phyloP scores from a whole-genome alignment of 1,284 basidiomycete genomes.

The Salmacisia buchloeana region DNA sequence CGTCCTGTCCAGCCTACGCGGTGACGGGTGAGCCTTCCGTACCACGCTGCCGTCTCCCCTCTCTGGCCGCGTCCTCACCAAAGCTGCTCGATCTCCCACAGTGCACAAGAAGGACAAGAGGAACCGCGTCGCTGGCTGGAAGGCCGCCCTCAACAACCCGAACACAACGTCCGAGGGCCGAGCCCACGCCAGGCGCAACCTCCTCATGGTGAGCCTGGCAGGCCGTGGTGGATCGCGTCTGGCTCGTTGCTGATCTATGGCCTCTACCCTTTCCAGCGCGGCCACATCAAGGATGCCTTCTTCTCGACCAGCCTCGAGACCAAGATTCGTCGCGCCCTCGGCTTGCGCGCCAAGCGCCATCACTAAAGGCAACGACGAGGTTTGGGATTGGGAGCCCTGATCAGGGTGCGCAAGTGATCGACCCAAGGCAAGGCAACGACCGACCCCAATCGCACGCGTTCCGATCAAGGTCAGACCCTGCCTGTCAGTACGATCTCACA shows the following conservation, averaged over 20 bases:
- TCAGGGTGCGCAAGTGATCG: too few species aligned
- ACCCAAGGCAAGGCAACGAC: neutral
- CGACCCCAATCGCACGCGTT: too few species aligned
- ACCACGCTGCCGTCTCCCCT: neutral
- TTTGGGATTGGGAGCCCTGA: too few species aligned
- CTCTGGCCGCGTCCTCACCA: neutral
- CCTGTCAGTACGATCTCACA: too few species aligned
- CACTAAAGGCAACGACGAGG: neutral
- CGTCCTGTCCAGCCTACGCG: neutral
- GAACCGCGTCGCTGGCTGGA: constrained; percentile 2
- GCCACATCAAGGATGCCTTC: constrained; percentile 5
- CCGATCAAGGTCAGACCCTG: too few species aligned
- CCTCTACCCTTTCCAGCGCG: neutral
- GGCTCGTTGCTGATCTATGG: neutral
- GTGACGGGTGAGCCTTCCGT: neutral
- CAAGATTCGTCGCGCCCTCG: neutral
- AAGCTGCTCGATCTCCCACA: neutral
- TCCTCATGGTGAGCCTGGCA: neutral
- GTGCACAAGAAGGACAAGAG: constrained; percentile 7
- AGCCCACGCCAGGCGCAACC: neutral
- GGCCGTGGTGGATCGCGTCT: neutral
- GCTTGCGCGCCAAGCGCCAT: neutral
- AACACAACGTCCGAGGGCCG: constrained; percentile 3
- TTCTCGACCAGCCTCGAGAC: neutral
- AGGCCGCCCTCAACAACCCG: constrained; percentile 5